phyloP scores from a whole-genome alignment of 345 rosid species.

The Alliaria petiolata region DNA sequence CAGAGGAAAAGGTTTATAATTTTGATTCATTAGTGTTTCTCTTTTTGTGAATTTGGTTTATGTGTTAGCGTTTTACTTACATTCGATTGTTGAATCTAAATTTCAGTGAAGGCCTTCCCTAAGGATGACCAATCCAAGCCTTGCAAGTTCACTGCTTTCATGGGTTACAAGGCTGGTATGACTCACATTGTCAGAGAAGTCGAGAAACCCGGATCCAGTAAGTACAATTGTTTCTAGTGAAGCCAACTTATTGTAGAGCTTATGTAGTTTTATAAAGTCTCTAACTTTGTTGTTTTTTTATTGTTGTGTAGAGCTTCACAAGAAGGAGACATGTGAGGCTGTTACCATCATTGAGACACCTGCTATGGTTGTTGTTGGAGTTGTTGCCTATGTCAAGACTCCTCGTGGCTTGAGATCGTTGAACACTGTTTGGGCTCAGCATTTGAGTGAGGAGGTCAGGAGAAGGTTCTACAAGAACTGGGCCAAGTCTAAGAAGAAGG shows the following conservation, averaged over 20 bases:
- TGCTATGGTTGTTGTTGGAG: constrained; percentile 80
- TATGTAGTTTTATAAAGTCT: background rate
- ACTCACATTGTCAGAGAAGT: constrained; percentile 91
- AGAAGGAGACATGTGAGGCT: constrained; percentile 92
- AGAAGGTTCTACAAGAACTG: constrained; percentile 87
- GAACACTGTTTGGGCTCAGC: constrained; percentile 91
- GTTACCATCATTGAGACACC: constrained; percentile 83
- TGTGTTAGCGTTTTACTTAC: too few species aligned
- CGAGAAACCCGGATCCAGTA: constrained; percentile 87
- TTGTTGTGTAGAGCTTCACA: constrained; percentile 65
- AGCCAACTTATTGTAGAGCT: background rate
- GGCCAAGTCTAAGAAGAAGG: constrained; percentile 89
- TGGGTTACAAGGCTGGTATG: constrained; percentile 95
- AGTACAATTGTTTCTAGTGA: background rate
- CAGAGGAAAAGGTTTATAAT: constrained; percentile 68
- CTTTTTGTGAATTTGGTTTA: background rate
- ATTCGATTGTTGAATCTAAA: background rate
- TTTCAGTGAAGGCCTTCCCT: constrained; percentile 87
- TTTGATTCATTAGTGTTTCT: background rate
- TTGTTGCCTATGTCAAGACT: constrained; percentile 75
- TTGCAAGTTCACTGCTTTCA: constrained; percentile 77
- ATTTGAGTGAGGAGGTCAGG: constrained; percentile 73
- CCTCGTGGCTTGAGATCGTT: constrained; percentile 68
- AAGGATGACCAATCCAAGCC: constrained; percentile 79
- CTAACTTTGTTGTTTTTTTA: background rate